A percentile compares a stretch with the other conserved stretches of the same genome.
Evolutionary conservation across 768 basidiomycete species (phyloP).

Genomic region (Boletus rex-veris): DNA sequence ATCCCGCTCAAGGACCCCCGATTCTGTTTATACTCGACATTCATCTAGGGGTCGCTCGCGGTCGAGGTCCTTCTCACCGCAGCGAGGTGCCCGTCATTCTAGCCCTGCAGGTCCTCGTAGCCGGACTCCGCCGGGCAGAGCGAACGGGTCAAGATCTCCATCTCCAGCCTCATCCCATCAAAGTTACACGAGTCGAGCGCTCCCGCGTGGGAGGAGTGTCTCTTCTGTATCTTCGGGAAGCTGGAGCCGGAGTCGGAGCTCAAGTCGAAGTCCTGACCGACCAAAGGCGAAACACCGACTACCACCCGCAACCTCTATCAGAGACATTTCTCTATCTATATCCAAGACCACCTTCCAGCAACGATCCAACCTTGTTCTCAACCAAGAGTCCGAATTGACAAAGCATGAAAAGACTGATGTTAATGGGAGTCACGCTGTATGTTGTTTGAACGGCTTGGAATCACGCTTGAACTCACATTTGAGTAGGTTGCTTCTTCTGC

Average conservation of each 20-base stretch:
- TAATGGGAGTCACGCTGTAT: conserved; percentile 39
- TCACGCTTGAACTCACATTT: conserved; percentile 9
- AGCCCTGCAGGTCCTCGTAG: conserved; percentile 47
- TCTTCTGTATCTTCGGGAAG: conserved; percentile 57
- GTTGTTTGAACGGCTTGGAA: background rate
- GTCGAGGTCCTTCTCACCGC: conserved; percentile 59
- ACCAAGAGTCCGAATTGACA: conserved; percentile 24
- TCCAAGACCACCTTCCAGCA: conserved; percentile 29
- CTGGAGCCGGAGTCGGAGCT: conserved; percentile 50
- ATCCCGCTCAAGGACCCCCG: conserved; percentile 55
- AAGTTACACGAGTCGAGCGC: conserved; percentile 34
- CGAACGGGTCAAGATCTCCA: conserved; percentile 38
- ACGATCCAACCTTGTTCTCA: conserved; percentile 15
- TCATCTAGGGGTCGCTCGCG: conserved; percentile 66
- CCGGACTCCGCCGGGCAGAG: conserved; percentile 48
- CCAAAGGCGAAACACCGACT: conserved; percentile 61
- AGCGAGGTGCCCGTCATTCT: conserved; percentile 50
- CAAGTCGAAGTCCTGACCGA: conserved; percentile 52
- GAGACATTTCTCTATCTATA: conserved; percentile 31
- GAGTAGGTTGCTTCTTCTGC: conserved; percentile 16
- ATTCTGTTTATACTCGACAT: conserved; percentile 60
- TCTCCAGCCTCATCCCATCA: conserved; percentile 46
- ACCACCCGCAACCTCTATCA: conserved; percentile 45
- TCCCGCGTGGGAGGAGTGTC: conserved; percentile 42
- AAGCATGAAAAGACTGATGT: conserved; percentile 35